A percentile compares a stretch with the other conserved stretches of the same genome.
Evolutionary conservation across 139 green algal species (phyloP).

Genomic region (Chlorella sp.): DNA sequence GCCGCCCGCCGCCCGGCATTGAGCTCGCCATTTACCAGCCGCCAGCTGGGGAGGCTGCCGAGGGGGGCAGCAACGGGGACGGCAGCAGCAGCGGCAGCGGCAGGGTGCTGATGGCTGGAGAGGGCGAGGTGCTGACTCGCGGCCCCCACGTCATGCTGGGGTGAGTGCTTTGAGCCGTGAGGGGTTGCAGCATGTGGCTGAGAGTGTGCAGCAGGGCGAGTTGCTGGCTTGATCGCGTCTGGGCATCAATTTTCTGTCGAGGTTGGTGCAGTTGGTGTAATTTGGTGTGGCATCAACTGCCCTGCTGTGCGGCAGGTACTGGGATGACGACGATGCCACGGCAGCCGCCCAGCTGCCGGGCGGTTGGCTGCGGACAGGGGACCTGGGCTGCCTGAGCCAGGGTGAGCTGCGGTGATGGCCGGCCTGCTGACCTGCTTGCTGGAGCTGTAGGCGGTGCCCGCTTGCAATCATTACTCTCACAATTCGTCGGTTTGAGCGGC

Average conservation of each 20-base stretch:
- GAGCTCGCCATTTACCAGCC: slow-evolving; percentile 48
- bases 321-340: slow-evolving; percentile 56
- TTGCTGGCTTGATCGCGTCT: too few relatives aligned
- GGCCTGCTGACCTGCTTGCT: background rate
- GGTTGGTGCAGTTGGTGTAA: too few relatives aligned
- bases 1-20: slow-evolving; percentile 51
- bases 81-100: background rate
- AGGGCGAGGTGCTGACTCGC: slow-evolving; percentile 73
- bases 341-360: slow-evolving; percentile 30
- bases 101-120: slow-evolving; percentile 9
- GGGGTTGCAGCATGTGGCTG: too few relatives aligned
- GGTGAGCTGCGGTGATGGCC: background rate
- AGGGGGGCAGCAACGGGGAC: background rate
- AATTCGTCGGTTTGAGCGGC: too few relatives aligned
- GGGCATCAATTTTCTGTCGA: too few relatives aligned
- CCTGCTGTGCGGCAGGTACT: slow-evolving; percentile 58
- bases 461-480: too few relatives aligned
- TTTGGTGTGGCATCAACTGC: too few relatives aligned
- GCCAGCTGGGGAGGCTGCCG: background rate
- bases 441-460: background rate
- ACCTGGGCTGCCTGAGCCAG: slow-evolving; percentile 58
- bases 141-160: slow-evolving; percentile 80
- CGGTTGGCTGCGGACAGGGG: slow-evolving; percentile 85
- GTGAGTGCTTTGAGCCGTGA: too few relatives aligned
- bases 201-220: too few relatives aligned